These are phyloP conservation scores for Podaxis sp. DNA, from an alignment of 768 basidiomycete species.

Conservation along the genomic window DNA sequence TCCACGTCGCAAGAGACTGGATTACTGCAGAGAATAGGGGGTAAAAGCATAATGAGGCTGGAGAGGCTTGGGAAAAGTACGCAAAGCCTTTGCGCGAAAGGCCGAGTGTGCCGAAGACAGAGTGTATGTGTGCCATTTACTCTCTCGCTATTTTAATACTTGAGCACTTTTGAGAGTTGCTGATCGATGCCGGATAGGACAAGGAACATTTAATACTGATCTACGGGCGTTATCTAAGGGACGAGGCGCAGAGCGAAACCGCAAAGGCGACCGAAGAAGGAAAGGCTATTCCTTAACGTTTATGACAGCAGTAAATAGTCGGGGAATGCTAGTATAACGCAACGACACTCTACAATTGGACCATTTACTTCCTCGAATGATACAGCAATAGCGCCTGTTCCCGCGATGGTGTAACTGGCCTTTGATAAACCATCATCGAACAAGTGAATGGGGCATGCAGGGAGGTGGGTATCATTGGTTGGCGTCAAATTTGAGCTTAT, in stretches of 20 bases:
- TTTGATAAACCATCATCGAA: slow-evolving; percentile 50
- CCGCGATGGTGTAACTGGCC: slow-evolving; percentile 74
- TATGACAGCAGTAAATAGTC: too few relatives aligned
- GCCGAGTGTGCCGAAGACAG: slow-evolving; percentile 47
- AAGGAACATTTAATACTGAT: slow-evolving; percentile 45
- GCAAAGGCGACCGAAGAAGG: slow-evolving; percentile 52
- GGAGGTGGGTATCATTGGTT: slow-evolving; percentile 82
- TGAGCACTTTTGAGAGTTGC: background rate
- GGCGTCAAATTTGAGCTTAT: slow-evolving; percentile 56
- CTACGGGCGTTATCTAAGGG: slow-evolving; percentile 53
- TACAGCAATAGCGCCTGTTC: slow-evolving; percentile 79
- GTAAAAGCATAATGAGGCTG: slow-evolving; percentile 42
- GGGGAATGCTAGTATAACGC: too few relatives aligned
- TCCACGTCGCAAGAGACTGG: slow-evolving; percentile 52
- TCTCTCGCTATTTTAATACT: too few relatives aligned
- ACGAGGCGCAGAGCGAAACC: slow-evolving; percentile 55
- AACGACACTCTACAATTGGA: slow-evolving; percentile 56
- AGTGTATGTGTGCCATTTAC: slow-evolving; percentile 31
- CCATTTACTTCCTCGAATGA: slow-evolving; percentile 51
- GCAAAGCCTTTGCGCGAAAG: slow-evolving; percentile 40
- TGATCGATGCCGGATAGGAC: slow-evolving; percentile 13
- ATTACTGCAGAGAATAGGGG: slow-evolving; percentile 48
- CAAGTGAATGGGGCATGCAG: slow-evolving; percentile 73
- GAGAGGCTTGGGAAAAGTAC: slow-evolving; percentile 46
- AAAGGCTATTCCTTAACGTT: slow-evolving; percentile 38